A percentile compares a stretch with the other conserved stretches of the same genome.
Conservation (phyloP, 768 basidiomycete species). For the Steccherinum ochraceum region DNA sequence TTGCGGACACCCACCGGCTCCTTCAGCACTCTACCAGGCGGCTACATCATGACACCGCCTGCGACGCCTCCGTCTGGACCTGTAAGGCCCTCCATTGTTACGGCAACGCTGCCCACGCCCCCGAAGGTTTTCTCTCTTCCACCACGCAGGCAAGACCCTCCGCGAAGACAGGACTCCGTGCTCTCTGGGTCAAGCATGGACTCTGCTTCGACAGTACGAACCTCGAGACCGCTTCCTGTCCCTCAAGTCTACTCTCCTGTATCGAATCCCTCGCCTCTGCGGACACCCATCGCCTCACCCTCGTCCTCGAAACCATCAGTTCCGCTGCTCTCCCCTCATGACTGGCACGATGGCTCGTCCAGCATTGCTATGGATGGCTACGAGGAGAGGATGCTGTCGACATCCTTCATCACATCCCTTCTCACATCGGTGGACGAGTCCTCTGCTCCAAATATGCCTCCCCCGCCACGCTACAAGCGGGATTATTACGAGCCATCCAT, state of each 20-base stretch:
- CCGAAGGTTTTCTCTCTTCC: neutral
- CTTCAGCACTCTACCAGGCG: neutral
- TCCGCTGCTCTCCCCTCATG: conserved; percentile 33
- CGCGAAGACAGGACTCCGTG: neutral
- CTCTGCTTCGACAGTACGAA: neutral
- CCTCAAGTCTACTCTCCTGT: neutral
- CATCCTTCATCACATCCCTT: conserved; percentile 55
- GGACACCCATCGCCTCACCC: neutral
- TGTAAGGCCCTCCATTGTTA: neutral
- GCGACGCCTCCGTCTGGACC: neutral
- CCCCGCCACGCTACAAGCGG: conserved; percentile 5
- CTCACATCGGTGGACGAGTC: conserved; percentile 23
- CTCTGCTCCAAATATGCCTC: neutral
- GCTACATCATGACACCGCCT: conserved; percentile 6
- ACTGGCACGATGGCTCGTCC: conserved; percentile 60
- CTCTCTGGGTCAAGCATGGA: neutral
- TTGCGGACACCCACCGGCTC: conserved; percentile 1
- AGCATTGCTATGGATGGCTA: conserved; percentile 49
- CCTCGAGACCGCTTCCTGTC: neutral
- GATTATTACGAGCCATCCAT: conserved; percentile 9
- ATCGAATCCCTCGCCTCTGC: neutral
- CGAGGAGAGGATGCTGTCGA: conserved; percentile 52
- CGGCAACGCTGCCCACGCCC: neutral
- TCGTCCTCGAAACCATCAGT: conserved; percentile 1
- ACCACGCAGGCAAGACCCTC: neutral